Conservation (phyloP, 1,139 yeast species). For the Taphrina betulina region DNA sequence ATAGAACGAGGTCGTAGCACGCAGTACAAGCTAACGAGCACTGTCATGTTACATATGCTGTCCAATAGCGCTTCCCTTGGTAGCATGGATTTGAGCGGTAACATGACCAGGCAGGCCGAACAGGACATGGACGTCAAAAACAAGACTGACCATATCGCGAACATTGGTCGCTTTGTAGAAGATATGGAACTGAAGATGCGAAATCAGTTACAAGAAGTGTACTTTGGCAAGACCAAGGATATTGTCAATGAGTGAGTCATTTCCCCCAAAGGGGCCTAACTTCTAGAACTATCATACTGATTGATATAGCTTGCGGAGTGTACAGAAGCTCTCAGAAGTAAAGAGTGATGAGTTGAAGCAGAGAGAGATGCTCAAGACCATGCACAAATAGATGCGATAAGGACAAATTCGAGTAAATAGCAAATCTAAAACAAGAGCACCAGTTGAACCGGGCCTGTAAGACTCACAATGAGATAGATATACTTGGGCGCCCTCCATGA, state of each 20-base stretch:
- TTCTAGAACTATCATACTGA: too few relatives aligned
- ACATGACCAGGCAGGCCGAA: constrained; percentile 72
- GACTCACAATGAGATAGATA: too few relatives aligned
- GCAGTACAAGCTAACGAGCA: constrained; percentile 75
- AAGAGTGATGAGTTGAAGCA: constrained; percentile 15
- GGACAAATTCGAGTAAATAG: too few relatives aligned
- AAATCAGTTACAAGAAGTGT: constrained; percentile 84
- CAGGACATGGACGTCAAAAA: constrained; percentile 50
- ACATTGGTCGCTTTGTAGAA: constrained; percentile 81
- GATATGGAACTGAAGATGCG: constrained; percentile 86
- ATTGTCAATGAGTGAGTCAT: constrained; percentile 61
- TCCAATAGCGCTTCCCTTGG: constrained; percentile 43
- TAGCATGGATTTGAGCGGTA: constrained; percentile 68
- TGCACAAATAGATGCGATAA: constrained; percentile 7
- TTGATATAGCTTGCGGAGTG: constrained; percentile 12
- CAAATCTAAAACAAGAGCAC: too few relatives aligned
- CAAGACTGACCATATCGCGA: constrained; percentile 68
- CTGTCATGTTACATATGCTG: constrained; percentile 74
- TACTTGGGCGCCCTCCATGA: too few relatives aligned
- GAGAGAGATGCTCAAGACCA: constrained; percentile 21
- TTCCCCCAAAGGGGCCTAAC: too few relatives aligned
- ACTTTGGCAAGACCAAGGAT: constrained; percentile 91
- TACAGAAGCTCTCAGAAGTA: constrained; percentile 18
- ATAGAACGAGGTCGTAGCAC: constrained; percentile 47
- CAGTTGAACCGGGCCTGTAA: too few relatives aligned